Base-by-base conservation (phyloP, 78 protist species). In the Paratrimastix pyriformis region DNA sequence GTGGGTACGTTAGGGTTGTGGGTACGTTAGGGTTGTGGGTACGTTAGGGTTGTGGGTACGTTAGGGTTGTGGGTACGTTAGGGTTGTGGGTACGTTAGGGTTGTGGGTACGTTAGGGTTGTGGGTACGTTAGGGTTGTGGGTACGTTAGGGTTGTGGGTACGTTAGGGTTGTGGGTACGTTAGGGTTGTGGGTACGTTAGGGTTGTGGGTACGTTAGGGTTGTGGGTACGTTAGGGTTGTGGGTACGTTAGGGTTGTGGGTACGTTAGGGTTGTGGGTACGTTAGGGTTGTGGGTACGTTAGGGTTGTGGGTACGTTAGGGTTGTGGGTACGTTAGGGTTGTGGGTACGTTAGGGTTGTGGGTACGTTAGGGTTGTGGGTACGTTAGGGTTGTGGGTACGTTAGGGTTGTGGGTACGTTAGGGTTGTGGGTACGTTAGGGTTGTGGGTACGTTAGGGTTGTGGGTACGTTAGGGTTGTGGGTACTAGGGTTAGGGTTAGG, bases 211-310 rank as follows among this genome's bases (percentile, higher is more conserved):
- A 62, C 42, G 68, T 62, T 62, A 62, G 68, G 68, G 68, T 62
- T 62, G 21, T 15, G 68, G 18, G 29, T 52, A 26, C 18, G 57
- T 52, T 62, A 26, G 18, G 18, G 68, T 62, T 62, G 21, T 15
- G 68, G 68, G 15, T 62, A 62, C 42, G 68, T 62, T 62, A 62
- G 68, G 68, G 68, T n/a, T n/a, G n/a, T n/a, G n/a, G n/a, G n/a
- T n/a, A n/a, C n/a, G 68, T 62, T 62, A 62, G 68, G 68, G 68
- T 62, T 62, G 21, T 15, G 37, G 68, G 11, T 62, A 62, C 42
- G 18, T 62, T 62, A 62, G 68, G 68, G 68, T n/a, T n/a, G n/a
- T n/a, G n/a, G n/a, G n/a, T n/a, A n/a, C n/a, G 68, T 62, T 62
- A 62, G 68, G 68, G 68, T 62, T 62, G 21, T 15, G 68, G 68